Conservation (phyloP, 2,329 filamentous ascomycete genomes). For the Phoma sp. region DNA sequence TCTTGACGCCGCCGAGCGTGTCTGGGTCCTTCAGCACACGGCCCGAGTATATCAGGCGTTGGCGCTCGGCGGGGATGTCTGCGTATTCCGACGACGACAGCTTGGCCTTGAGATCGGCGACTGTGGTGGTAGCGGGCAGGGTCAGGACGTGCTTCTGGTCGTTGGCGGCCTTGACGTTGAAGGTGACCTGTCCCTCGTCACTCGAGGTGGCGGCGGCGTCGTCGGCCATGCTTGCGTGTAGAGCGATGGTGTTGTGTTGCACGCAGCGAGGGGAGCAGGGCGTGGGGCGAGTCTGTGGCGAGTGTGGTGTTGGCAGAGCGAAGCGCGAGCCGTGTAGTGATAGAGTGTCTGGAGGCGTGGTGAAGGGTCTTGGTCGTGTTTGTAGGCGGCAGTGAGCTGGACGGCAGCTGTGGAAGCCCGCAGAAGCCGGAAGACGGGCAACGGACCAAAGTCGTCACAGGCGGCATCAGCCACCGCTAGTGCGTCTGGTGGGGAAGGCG, state of each 20-base stretch:
- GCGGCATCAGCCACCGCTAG: conserved; percentile 17
- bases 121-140: conserved; percentile 75
- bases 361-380: background rate
- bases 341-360: conserved; percentile 9
- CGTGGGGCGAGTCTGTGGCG: conserved; percentile 2
- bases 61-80: conserved; percentile 83
- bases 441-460: conserved; percentile 23
- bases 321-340: conserved; percentile 3
- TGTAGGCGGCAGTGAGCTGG: conserved; percentile 14
- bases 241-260: conserved; percentile 2
- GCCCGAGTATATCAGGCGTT: conserved; percentile 96
- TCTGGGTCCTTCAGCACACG: conserved; percentile 96
- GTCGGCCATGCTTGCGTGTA: conserved; percentile 66
- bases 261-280: conserved; percentile 2
- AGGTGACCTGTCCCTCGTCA: conserved; percentile 81
- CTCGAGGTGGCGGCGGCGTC: conserved; percentile 55
- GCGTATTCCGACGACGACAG: conserved; percentile 82
- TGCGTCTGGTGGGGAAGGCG: conserved; percentile 17
- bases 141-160: conserved; percentile 86
- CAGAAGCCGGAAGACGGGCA: conserved; percentile 30
- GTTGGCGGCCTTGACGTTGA: conserved; percentile 97
- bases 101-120: conserved; percentile 88
- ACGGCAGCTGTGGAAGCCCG: conserved; percentile 35
- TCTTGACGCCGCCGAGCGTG: conserved; percentile 83
- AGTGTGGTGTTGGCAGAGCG: too few species aligned